Conservation (phyloP, 805 yeast genomes). For the Nakazawaea populi region DNA sequence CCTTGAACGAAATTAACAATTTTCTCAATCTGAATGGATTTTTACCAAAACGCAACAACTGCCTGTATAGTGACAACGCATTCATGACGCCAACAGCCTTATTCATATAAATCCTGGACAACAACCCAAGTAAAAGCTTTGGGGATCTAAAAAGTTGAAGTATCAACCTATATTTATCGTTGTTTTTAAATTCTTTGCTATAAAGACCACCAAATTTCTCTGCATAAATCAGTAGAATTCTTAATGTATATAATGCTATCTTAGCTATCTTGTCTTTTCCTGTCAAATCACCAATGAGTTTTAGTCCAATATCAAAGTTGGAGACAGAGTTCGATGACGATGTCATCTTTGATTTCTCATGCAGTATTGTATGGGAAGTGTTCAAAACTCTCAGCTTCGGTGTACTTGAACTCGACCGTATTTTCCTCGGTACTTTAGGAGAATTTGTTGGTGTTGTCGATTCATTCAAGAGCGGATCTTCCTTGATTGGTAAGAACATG, state of each 20-base stretch:
- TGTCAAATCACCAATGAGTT: constrained; percentile 45
- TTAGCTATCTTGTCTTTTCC: constrained; percentile 75
- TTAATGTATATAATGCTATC: constrained; percentile 50
- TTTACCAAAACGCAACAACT: constrained; percentile 63
- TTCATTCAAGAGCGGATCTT: neutral
- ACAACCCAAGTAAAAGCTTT: constrained; percentile 22
- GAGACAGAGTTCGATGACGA: constrained; percentile 12
- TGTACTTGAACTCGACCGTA: neutral
- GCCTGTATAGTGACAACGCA: constrained; percentile 54
- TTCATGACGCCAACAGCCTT: constrained; percentile 38
- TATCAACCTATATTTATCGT: constrained; percentile 18
- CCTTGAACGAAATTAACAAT: constrained; percentile 15
- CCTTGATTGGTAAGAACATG: neutral
- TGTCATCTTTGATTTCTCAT: neutral
- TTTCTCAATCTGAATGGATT: constrained; percentile 52
- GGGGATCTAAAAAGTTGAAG: constrained; percentile 23
- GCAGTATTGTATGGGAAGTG: neutral
- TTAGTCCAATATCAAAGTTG: constrained; percentile 41
- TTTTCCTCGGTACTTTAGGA: neutral
- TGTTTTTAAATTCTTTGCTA: constrained; percentile 20
- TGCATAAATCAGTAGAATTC: constrained; percentile 45
- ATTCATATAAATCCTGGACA: constrained; percentile 33
- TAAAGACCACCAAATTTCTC: constrained; percentile 25
- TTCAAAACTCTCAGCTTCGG: neutral
- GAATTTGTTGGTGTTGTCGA: neutral